Evolutionary conservation across 805 yeast species (phyloP), one percentile per base, ranked within the genome.

Genomic region (Kluyveromyces dobzhanskii): DNA sequence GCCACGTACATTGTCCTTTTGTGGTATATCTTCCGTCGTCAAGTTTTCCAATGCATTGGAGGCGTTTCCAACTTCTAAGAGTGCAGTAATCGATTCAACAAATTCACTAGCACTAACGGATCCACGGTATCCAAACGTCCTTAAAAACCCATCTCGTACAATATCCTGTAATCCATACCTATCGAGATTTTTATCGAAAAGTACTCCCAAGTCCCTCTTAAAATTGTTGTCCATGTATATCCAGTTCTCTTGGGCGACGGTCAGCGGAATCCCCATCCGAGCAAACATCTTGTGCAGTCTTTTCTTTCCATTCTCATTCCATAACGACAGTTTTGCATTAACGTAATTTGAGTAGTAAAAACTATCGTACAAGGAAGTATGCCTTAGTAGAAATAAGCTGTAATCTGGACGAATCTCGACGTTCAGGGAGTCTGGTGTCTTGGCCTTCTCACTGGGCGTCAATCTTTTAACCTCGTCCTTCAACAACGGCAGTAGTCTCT

Each of bases 271-370:
- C 6, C 98, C 98, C 96, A 94, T 92, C 50, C 83, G 76, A 1
- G 98, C 98, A 64, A 92, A 85, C 75, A 92, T 71, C 50, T 87
- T 86, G 56, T 88, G 94, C 37, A 92, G 65, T 47, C 78, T 74
- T 54, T 85, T 86, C 47, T 80, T 74, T 4, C 99, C 98, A 42
- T 83, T 88, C 53, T 85, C 95, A 24, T 88, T 81, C 92, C 96
- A 92, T 28, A 92, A 65, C 41, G 78, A 78, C 41, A 92, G 65
- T 56, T 87, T 85, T 10, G 97, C 83, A 52, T 88, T 85, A 25
- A 90, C 87, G 53, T 80, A 90, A 44, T 86, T 80, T n/a, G 95
- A 85, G 56, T 88, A 92, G 53, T 77, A 75, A 60, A 94, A 86
- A 44, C 95, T 73, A 48, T 90, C 94, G 62, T 92, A 90, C 13